Conservation (phyloP, 2,329 filamentous ascomycete species). For the Davidsoniella australis region DNA sequence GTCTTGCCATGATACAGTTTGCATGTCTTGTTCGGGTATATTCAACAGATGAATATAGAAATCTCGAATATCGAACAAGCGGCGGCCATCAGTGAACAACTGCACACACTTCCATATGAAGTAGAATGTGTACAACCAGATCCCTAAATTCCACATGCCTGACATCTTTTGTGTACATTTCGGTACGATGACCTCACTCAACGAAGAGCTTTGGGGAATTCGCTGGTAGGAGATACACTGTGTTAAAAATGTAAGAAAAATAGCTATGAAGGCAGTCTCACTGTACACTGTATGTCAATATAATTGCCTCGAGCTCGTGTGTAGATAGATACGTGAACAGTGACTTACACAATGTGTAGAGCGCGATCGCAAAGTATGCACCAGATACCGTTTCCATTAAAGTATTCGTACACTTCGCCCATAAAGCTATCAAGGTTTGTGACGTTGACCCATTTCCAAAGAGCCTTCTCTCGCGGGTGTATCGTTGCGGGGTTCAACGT, state of each 20-base stretch:
- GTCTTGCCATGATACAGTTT: conserved; percentile 88
- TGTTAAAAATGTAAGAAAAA: conserved; percentile 65
- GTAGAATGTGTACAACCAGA: conserved; percentile 76
- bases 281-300: conserved; percentile 22
- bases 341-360: conserved; percentile 53
- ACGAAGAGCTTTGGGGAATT: conserved; percentile 45
- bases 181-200: conserved; percentile 41
- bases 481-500: conserved; percentile 1
- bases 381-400: conserved; percentile 64
- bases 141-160: conserved; percentile 54
- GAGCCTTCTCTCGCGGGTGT: conserved; percentile 46
- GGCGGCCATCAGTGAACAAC: conserved; percentile 54
- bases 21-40: conserved; percentile 70
- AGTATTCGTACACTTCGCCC: conserved; percentile 72
- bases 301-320: not conserved
- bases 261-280: conserved; percentile 66
- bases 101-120: conserved; percentile 68
- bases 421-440: conserved; percentile 80
- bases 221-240: conserved; percentile 73
- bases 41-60: conserved; percentile 73
- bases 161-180: conserved; percentile 66
- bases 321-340: not conserved
- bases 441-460: conserved; percentile 89
- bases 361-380: conserved; percentile 61
- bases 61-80: conserved; percentile 61